Conservation (phyloP, 129 eudicot species). For the Arctium minus region DNA sequence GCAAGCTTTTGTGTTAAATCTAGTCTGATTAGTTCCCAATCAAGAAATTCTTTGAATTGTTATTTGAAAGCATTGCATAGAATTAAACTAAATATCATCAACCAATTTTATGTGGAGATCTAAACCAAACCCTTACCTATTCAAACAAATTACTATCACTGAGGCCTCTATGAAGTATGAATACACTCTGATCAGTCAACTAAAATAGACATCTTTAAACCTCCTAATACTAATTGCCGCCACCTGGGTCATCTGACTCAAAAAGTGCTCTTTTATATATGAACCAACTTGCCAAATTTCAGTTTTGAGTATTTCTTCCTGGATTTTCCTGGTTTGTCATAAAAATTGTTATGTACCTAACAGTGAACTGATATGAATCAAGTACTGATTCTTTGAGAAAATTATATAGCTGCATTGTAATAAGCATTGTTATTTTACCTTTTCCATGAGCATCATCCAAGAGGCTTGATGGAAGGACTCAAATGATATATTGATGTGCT, state of each 20-base stretch:
- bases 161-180: too few species aligned
- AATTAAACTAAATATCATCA: too few species aligned
- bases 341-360: neutral
- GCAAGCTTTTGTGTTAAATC: neutral
- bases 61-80: too few species aligned
- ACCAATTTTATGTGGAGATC: too few species aligned
- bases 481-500: slow-evolving; percentile 2
- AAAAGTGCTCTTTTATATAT: neutral
- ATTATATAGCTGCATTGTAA: neutral
- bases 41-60: too few species aligned
- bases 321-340: neutral
- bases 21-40: neutral
- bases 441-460: neutral
- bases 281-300: neutral
- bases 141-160: too few species aligned
- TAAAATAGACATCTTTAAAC: too few species aligned
- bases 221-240: too few species aligned
- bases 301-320: neutral
- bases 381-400: neutral
- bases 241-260: too few species aligned
- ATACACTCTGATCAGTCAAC: too few species aligned
- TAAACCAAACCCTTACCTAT: too few species aligned
- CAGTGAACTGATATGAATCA: neutral
- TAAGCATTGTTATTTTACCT: neutral
- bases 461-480: neutral